Base-by-base conservation (phyloP, 176 grass and related monocot species). In the Carex parvula region DNA sequence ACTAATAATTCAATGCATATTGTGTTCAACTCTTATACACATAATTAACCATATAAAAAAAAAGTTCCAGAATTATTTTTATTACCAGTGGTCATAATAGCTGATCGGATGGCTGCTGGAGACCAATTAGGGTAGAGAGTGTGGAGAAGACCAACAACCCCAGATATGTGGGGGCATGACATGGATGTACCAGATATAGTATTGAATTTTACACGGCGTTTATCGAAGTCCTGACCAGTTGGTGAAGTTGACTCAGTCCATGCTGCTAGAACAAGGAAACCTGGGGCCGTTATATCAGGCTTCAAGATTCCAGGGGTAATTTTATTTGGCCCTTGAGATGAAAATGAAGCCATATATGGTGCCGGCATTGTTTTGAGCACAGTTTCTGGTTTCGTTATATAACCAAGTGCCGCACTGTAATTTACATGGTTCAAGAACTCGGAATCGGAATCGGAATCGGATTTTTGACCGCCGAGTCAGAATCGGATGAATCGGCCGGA, bases 81-180 rank as follows among this genome's bases (percentile, higher is more conserved):
- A 61, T 48, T 71, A 95, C 90, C 91, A 37, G 64, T 88, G 7
- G 91, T 94, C 94, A 97, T 97, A 85, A 97, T 92, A 1, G 90
- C 90, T 3, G 90, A 97, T 80, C 85, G 92, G 82, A 94, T 91
- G 0, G 91, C 90, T 0, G 87, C 64, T 54, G 94, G 90, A 80
- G 81, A 92, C 91, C 94, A 97, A 48, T 90, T 41, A 37, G 90
- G 94, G 73, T 92, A 82, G 42, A 94, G 80, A 6, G 84, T 84
- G 69, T 83, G 91, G 86, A 97, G 21, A 5, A 94, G 91, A 65
- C 90, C 91, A 41, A 64, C 64, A 18, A 97, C 2, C 81, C 91
- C 90, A 3, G 94, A 85, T 1, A 87, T 86, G 56, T 94, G 94
- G 48, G 90, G 94, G 85, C 91, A 94, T 32, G 94, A 87, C 94